These are phyloP conservation scores for Bryum argenteum DNA, from an alignment of 225 moss, liverwort and hornwort species.

Conservation along the genomic window DNA sequence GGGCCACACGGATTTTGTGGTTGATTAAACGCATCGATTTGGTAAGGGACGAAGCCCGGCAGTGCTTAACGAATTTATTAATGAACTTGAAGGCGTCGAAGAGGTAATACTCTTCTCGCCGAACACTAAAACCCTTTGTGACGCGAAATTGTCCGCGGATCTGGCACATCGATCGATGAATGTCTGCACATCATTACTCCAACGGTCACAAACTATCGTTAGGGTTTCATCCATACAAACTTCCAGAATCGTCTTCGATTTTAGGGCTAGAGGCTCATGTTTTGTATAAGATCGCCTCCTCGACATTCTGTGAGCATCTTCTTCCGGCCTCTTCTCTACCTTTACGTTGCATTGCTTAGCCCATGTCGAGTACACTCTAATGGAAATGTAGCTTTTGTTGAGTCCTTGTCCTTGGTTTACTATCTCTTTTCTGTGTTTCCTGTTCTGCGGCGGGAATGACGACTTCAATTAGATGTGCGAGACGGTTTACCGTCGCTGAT, in stretches of 20 bases:
- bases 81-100: too few species aligned
- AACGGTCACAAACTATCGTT: not conserved
- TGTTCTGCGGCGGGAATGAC: constrained; percentile 39
- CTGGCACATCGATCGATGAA: not conserved
- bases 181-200: not conserved
- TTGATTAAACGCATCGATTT: too few species aligned
- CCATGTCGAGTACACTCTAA: rapidly evolving
- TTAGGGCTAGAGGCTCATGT: constrained; percentile 13
- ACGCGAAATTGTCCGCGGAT: not conserved
- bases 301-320: rapidly evolving
- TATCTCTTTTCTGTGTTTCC: rapidly evolving
- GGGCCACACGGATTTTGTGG: too few species aligned
- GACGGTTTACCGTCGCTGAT: constrained; percentile 51
- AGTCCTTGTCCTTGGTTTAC: too few species aligned
- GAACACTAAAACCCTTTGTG: too few species aligned
- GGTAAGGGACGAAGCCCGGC: too few species aligned
- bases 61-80: too few species aligned
- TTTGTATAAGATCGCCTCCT: constrained; percentile 17
- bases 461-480: constrained; percentile 73
- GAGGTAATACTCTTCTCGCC: too few species aligned
- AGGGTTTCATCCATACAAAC: constrained; percentile 30
- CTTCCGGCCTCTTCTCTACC: rapidly evolving
- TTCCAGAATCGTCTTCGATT: not conserved
- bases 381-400: rapidly evolving
- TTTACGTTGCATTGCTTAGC: rapidly evolving